phyloP scores from a whole-genome alignment of 2,329 filamentous ascomycete genomes.

The Aureobasidium subglaciale region DNA sequence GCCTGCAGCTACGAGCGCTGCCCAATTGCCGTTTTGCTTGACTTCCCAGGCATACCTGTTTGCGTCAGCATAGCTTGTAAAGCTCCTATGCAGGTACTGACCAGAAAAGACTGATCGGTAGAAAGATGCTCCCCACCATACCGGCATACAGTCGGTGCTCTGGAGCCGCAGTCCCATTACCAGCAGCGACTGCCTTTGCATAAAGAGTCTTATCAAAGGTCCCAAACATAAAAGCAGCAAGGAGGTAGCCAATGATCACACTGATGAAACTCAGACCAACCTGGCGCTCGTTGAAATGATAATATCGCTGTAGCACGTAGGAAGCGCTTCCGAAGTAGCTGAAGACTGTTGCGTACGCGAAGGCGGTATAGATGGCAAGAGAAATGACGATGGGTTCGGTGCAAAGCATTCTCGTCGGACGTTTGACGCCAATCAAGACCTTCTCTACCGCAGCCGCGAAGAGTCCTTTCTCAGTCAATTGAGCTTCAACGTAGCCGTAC shows the following conservation, averaged over 20 bases:
- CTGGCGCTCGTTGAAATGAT: constrained; percentile 19
- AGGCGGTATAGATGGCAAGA: constrained; percentile 27
- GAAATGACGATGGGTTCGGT: constrained; percentile 32
- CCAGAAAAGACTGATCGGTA: constrained; percentile 29
- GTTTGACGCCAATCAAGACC: not conserved
- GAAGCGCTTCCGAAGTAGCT: constrained; percentile 29
- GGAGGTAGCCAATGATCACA: constrained; percentile 19
- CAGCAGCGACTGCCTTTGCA: not conserved
- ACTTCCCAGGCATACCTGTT: constrained; percentile 37
- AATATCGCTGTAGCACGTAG: constrained; percentile 21
- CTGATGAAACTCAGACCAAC: constrained; percentile 23
- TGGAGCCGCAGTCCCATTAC: not conserved
- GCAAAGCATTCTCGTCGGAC: constrained; percentile 29
- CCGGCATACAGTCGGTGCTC: constrained; percentile 11
- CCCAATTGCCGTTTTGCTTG: constrained; percentile 30
- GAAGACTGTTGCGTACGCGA: constrained; percentile 28
- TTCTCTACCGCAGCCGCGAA: constrained; percentile 1
- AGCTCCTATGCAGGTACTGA: no score
- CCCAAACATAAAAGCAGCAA: constrained; percentile 27
- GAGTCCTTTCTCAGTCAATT: constrained; percentile 20
- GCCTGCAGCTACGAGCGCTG: constrained; percentile 29
- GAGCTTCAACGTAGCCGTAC: constrained; percentile 28
- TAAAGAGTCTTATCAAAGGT: constrained; percentile 26
- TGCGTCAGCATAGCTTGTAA: no score
- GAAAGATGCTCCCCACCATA: not conserved